These are phyloP conservation scores for Mortierella sp. DNA, from an alignment of 371 early-diverging fungal species.

Conservation along the genomic window DNA sequence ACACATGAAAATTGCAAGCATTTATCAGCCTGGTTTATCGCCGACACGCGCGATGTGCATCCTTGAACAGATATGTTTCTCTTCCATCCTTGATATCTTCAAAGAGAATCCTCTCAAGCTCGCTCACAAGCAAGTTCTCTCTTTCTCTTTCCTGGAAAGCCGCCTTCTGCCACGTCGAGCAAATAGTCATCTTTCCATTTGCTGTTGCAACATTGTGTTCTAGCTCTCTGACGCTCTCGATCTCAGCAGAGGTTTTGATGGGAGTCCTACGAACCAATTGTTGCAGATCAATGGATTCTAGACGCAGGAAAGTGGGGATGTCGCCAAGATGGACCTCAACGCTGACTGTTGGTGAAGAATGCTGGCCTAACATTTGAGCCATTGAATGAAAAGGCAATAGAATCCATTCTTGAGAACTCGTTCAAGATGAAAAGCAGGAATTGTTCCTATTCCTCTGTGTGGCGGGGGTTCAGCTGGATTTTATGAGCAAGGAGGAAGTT, in stretches of 20 bases:
- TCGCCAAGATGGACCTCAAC: slow-evolving; percentile 28
- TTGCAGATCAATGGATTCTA: slow-evolving; percentile 16
- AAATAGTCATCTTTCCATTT: slow-evolving; percentile 13
- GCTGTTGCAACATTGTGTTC: slow-evolving; percentile 42
- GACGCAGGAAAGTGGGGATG: slow-evolving; percentile 23
- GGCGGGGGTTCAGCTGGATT: no score
- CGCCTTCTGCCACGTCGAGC: slow-evolving; percentile 33
- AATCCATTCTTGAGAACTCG: slow-evolving; percentile 16
- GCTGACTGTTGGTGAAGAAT: slow-evolving; percentile 18
- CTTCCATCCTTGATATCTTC: slow-evolving; percentile 14
- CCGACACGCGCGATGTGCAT: no score
- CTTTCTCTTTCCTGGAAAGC: not conserved
- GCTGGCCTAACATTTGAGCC: slow-evolving; percentile 9
- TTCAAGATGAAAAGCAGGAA: not conserved
- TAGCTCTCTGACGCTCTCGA: slow-evolving; percentile 18
- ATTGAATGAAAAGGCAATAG: slow-evolving; percentile 22
- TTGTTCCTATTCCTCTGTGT: no score
- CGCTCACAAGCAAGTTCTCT: slow-evolving; percentile 19
- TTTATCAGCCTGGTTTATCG: no score
- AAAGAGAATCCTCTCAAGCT: slow-evolving; percentile 36
- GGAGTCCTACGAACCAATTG: slow-evolving; percentile 13
- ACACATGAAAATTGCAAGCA: no score
- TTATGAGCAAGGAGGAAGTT: no score
- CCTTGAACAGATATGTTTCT: not conserved
- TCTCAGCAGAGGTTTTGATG: not conserved